Evolutionary conservation across 306 rosid genomes (phyloP), one percentile per base, ranked within the genome.

Genomic region (Cicer yamashitae): DNA sequence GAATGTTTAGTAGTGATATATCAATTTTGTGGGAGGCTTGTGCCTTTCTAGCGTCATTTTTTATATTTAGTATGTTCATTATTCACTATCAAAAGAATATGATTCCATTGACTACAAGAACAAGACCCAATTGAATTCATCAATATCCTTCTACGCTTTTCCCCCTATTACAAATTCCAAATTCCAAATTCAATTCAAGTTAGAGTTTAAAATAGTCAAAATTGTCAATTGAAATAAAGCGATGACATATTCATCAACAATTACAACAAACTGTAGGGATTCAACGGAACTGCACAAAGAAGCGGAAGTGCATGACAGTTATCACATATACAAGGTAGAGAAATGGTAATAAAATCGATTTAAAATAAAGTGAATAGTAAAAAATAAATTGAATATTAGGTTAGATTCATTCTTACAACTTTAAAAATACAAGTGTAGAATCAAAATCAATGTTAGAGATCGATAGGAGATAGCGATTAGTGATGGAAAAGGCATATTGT

Each of bases 51-150:
- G 4, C 52, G 1, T 12, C 20, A 51, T 3, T 41, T 43, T 12
- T 6, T 10, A 10, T 14, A 47, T 64, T 20, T 8, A 17, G 17
- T 10, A 53, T 17, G 50, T 34, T 77, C 60, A 22, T 22, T 22
- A 22, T 22, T 22, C 30, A 22, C 30, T 46, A 59, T 13, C 34
- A 47, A 70, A 37, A 77, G 25, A 77, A 70, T 13, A 60, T 77
- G 53, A 46, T 52, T 51, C 4, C 41, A 44, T 52, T 34, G 60
- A 62, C 56, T 20, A 58, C 30, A 48, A 61, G 56, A 50, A 44
- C 22, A 12, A 5, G 50, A 43, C 6, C 41, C 20, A 53, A 17
- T 7, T 52, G 78, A 71, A 51, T 45, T 63, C 54, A 25, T 61
- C 38, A 44, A 53, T 8, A 63, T 44, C 7, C 11, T 61, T 45